phyloP scores from a whole-genome alignment of 2,329 filamentous ascomycete species.

The Fusarium sublunatum region DNA sequence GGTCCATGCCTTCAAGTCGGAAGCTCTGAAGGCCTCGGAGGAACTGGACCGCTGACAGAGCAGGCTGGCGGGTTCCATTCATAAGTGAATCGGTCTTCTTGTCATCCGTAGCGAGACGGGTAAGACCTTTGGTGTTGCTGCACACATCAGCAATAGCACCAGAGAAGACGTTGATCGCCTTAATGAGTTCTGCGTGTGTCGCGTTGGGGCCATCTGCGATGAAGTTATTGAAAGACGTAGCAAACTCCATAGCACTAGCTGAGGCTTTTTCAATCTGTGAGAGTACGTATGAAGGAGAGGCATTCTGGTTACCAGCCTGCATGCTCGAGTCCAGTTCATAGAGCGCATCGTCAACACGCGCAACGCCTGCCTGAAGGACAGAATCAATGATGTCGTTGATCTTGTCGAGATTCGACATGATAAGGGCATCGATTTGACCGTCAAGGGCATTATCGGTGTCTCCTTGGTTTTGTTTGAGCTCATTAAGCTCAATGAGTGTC shows the following conservation, averaged over 20 bases:
- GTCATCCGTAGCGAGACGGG: constrained; percentile 91
- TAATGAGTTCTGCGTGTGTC: constrained; percentile 90
- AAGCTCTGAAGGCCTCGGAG: constrained; percentile 96
- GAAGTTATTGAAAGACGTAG: constrained; percentile 97
- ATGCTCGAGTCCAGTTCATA: constrained; percentile 98
- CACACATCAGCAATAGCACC: constrained; percentile 93
- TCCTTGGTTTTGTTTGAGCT: constrained; percentile 80
- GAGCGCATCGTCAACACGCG: constrained; percentile 93
- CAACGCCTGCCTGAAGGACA: constrained; percentile 90
- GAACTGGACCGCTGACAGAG: constrained; percentile 89
- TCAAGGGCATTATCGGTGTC: constrained; percentile 85
- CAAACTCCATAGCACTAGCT: constrained; percentile 94
- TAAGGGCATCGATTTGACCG: constrained; percentile 88
- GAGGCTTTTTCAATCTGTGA: constrained; percentile 98
- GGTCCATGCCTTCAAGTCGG: constrained; percentile 88
- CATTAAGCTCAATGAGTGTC: constrained; percentile 90
- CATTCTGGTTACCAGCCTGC: constrained; percentile 98
- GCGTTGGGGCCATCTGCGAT: constrained; percentile 96
- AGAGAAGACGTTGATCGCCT: constrained; percentile 89
- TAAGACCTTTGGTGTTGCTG: constrained; percentile 95
- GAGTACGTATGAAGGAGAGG: constrained; percentile 91
- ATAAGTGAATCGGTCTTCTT: constrained; percentile 91
- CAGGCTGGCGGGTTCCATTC: constrained; percentile 84
- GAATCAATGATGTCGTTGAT: constrained; percentile 98
- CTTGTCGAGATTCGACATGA: constrained; percentile 87